phyloP scores from a whole-genome alignment of 208 protist genomes.

The Trypanosomatidae sp. region DNA sequence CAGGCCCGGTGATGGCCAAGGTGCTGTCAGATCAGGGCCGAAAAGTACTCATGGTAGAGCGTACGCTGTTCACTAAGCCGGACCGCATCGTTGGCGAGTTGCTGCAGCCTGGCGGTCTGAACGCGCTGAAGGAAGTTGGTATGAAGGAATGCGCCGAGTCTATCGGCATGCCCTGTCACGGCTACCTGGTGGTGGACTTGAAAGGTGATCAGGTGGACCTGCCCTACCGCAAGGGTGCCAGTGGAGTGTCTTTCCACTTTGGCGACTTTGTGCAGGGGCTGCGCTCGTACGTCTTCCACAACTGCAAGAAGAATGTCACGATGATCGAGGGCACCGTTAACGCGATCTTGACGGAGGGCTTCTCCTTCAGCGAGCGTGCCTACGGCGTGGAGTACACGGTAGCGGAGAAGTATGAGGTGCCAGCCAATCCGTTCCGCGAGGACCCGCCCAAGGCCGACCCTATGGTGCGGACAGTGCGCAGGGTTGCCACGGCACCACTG shows the following conservation, averaged over 20 bases:
- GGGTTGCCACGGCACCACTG: conserved; percentile 74
- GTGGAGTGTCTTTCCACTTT: conserved; percentile 92
- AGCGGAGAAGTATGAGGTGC: conserved; percentile 50
- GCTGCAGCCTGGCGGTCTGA: conserved; percentile 94
- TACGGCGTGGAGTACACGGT: conserved; percentile 84
- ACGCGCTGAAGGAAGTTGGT: conserved; percentile 79
- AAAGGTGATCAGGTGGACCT: conserved; percentile 61
- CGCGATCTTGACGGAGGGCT: conserved; percentile 57
- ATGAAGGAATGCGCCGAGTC: conserved; percentile 87
- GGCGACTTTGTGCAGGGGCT: conserved; percentile 93
- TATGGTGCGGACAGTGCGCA: conserved; percentile 31
- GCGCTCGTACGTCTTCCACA: conserved; percentile 61
- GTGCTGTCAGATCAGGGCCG: conserved; percentile 83
- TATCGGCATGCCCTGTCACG: conserved; percentile 83
- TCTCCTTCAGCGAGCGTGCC: conserved; percentile 56
- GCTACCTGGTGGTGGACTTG: conserved; percentile 89
- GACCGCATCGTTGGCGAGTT: conserved; percentile 96
- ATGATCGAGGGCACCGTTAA: conserved; percentile 86
- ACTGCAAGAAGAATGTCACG: conserved; percentile 76
- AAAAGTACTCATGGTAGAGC: conserved; percentile 89
- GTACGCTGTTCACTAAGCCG: conserved; percentile 87
- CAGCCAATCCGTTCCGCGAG: conserved; percentile 49
- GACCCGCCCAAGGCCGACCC: conserved; percentile 36
- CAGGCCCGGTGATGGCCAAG: conserved; percentile 87
- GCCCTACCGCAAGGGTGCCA: conserved; percentile 59